Conservation (phyloP, 768 basidiomycete genomes). For the Calocera viscosa region DNA sequence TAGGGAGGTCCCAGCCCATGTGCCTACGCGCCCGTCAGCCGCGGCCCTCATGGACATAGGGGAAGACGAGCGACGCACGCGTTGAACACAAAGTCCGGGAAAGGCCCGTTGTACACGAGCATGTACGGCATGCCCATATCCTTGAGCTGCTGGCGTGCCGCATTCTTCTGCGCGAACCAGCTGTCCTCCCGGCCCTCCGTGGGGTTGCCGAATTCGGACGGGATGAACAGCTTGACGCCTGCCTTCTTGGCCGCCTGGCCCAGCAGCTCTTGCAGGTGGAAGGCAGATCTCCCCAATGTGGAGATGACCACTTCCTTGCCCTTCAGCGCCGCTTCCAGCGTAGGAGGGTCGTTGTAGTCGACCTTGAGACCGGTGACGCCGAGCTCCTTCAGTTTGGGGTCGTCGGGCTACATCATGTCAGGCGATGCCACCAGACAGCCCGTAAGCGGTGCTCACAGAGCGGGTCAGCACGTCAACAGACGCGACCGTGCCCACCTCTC, state of each 20-base stretch:
- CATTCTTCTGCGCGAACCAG: slow-evolving; percentile 8
- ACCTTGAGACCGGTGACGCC: slow-evolving; percentile 3
- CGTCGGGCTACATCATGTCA: not conserved
- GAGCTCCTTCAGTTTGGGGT: not conserved
- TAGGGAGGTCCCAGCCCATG: slow-evolving; percentile 14
- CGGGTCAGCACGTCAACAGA: slow-evolving; percentile 1
- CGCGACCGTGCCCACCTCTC: not conserved
- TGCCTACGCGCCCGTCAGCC: slow-evolving; percentile 5
- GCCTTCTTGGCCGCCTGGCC: slow-evolving; percentile 25
- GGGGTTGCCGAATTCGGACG: slow-evolving; percentile 17
- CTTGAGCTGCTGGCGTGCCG: not conserved
- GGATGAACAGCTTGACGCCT: slow-evolving; percentile 25
- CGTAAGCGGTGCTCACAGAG: not conserved
- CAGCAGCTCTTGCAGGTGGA: slow-evolving; percentile 20
- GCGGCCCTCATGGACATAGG: not conserved
- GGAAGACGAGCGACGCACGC: not conserved
- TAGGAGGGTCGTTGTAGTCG: not conserved
- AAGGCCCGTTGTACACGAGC: slow-evolving; percentile 17
- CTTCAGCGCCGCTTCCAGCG: slow-evolving; percentile 6
- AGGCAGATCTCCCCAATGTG: slow-evolving; percentile 16
- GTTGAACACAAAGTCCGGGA: slow-evolving; percentile 12
- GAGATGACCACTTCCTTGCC: slow-evolving; percentile 24
- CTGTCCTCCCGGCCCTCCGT: slow-evolving; percentile 6
- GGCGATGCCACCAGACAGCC: not conserved
- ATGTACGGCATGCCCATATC: slow-evolving; percentile 18